These are phyloP conservation scores for Rhipidocladum racemiflorum DNA, from an alignment of 176 grass and related monocot species.

Conservation along the genomic window DNA sequence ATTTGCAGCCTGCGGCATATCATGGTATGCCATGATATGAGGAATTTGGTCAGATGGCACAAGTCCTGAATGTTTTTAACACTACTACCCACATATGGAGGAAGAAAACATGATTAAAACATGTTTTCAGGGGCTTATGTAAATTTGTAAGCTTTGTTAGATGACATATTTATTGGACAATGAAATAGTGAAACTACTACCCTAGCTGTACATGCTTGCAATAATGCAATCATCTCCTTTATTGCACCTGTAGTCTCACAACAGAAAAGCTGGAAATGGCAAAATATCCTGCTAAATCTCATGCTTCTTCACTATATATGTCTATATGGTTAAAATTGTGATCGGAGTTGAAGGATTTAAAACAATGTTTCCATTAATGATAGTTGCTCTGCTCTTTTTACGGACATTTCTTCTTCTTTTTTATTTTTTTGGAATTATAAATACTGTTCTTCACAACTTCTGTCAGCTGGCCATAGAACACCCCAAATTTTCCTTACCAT, in stretches of 20 bases:
- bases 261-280: not conserved
- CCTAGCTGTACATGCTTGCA: not conserved
- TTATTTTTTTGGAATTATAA: not conserved
- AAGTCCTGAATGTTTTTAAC: not conserved
- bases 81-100: not conserved
- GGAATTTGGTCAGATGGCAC: not conserved
- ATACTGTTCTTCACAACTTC: not conserved
- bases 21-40: not conserved
- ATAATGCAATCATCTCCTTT: not conserved
- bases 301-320: not conserved
- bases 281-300: not conserved
- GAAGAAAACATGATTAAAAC: not conserved
- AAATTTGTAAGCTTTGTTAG: not conserved
- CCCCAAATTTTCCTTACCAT: not conserved
- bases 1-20: not conserved
- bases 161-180: not conserved
- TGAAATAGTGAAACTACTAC: not conserved
- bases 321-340: not conserved
- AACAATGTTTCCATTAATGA: not conserved
- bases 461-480: not conserved
- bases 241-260: slow-evolving; percentile 1
- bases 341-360: not conserved
- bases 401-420: not conserved
- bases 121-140: not conserved
- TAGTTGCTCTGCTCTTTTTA: not conserved